Conservation (phyloP, 192 early-diverging fungal genomes). For the Backusella sp. region DNA sequence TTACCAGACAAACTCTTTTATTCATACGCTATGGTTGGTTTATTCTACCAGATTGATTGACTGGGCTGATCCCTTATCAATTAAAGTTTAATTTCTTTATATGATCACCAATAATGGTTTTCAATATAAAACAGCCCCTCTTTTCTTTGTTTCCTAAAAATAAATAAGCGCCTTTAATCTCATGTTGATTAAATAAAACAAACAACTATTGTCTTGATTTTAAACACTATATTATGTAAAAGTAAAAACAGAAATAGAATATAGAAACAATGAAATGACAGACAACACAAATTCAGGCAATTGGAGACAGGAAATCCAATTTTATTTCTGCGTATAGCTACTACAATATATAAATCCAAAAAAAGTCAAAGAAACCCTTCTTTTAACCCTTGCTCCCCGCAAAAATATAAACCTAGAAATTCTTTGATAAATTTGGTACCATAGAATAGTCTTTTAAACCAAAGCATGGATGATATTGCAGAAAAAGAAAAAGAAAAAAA, state of each 20-base stretch:
- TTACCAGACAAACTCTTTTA: background rate
- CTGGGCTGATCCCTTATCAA: background rate
- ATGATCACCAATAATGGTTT: background rate
- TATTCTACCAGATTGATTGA: background rate
- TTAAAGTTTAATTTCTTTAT: background rate
- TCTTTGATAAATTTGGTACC: background rate
- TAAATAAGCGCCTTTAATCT: background rate
- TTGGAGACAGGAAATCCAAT: background rate
- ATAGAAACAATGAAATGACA: background rate
- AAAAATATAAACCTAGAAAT: background rate
- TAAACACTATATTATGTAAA: background rate
- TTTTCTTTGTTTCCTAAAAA: background rate
- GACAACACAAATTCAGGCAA: background rate
- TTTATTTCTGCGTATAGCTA: background rate
- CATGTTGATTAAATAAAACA: background rate
- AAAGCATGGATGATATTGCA: too few species aligned
- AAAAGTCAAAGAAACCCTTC: background rate
- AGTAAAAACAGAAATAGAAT: background rate
- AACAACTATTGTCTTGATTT: background rate
- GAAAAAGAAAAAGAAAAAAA: too few species aligned
- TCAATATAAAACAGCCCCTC: background rate
- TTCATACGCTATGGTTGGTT: background rate
- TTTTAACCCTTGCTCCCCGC: background rate
- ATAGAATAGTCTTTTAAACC: too few species aligned
- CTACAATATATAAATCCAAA: background rate